These are phyloP conservation scores for Mycosphaerella sp. DNA, from an alignment of 2,329 filamentous ascomycete genomes.

Conservation along the genomic window DNA sequence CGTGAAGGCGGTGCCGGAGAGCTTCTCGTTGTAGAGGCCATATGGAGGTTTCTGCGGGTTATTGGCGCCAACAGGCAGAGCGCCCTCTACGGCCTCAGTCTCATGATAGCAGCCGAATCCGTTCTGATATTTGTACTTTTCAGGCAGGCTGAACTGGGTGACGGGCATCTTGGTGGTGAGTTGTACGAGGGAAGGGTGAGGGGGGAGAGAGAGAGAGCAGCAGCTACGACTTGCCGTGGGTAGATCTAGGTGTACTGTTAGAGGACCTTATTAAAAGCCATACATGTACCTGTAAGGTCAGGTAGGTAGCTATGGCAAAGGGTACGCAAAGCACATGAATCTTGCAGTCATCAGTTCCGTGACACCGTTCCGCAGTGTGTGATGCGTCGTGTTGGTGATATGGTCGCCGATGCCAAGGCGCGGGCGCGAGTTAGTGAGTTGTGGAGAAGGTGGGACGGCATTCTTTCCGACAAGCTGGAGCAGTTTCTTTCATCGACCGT, in stretches of 20 bases:
- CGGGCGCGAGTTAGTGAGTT: too few relatives aligned
- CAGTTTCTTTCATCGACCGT: not conserved
- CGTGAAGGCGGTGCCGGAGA: constrained; percentile 55
- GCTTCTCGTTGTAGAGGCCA: constrained; percentile 72
- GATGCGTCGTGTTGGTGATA: too few relatives aligned
- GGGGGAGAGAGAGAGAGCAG: not conserved
- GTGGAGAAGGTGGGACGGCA: too few relatives aligned
- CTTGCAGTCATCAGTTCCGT: too few relatives aligned
- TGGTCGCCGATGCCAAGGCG: too few relatives aligned
- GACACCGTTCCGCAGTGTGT: too few relatives aligned
- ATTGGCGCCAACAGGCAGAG: constrained; percentile 69
- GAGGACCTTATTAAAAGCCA: too few relatives aligned
- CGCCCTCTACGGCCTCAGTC: constrained; percentile 69
- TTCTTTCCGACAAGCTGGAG: too few relatives aligned
- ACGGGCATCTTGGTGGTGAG: constrained; percentile 50
- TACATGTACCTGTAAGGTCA: too few relatives aligned
- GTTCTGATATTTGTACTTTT: constrained; percentile 70
- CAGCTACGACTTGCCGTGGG: not conserved
- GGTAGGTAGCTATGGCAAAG: too few relatives aligned
- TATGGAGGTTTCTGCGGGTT: constrained; percentile 73
- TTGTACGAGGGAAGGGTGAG: not conserved
- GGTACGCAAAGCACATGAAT: too few relatives aligned
- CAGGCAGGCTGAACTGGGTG: constrained; percentile 55
- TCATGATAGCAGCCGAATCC: constrained; percentile 74
- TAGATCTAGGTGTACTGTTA: not conserved